A percentile compares a stretch with the other conserved stretches of the same genome.
These are phyloP conservation scores for Inga leiocalycina DNA, from an alignment of 306 rosid species.

Conservation along the genomic window DNA sequence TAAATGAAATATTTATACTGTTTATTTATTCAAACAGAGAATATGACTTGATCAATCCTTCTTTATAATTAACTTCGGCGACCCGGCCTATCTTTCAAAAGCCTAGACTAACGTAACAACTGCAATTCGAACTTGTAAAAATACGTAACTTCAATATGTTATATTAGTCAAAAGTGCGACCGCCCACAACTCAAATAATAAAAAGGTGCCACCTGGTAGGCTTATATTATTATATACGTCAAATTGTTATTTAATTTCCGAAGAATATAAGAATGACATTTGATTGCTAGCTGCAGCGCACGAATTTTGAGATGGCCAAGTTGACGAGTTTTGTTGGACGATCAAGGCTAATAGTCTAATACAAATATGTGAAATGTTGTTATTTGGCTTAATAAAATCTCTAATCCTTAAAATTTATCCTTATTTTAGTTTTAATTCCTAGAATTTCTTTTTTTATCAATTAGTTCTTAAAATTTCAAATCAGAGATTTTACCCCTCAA, in stretches of 20 bases:
- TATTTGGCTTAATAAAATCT: background rate
- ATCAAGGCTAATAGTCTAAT: background rate
- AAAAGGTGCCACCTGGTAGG: background rate
- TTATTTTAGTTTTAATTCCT: no score
- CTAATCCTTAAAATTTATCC: no score
- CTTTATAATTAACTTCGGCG: background rate
- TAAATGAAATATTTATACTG: background rate
- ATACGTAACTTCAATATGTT: no score
- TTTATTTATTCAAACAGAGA: background rate
- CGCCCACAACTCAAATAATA: background rate
- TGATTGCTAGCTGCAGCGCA: background rate
- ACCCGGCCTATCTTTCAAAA: background rate
- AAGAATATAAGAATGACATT: background rate
- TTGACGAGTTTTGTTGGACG: background rate
- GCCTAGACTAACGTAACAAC: background rate
- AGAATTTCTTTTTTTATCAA: no score
- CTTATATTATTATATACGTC: background rate
- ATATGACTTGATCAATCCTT: background rate
- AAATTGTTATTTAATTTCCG: background rate
- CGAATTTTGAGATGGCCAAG: background rate
- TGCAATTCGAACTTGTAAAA: background rate
- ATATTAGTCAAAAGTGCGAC: background rate
- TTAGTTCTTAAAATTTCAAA: no score
- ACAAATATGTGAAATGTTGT: background rate
- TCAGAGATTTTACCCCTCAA: no score